A percentile compares a stretch with the other conserved stretches of the same genome.
Conservation (phyloP, 106 monocot species). For the Acanthochlamys bracteata region DNA sequence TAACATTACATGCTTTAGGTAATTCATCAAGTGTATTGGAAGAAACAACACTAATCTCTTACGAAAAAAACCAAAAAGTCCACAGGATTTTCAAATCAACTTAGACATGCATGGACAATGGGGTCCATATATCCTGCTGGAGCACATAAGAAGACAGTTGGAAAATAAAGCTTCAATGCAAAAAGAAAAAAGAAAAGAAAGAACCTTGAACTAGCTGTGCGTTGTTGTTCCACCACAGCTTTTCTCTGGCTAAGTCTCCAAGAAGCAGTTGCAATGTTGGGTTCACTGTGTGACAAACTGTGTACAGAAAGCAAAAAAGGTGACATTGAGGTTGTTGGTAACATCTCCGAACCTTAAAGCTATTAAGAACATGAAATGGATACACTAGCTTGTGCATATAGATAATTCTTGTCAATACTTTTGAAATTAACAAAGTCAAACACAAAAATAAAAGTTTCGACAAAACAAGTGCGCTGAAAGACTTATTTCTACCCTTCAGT, state of each 20-base stretch:
- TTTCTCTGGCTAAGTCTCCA: conserved; percentile 71
- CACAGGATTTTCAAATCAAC: no score
- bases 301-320: conserved; percentile 1
- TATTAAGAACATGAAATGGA: background rate
- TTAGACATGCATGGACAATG: no score
- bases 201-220: conserved; percentile 95
- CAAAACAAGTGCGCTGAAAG: background rate
- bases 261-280: conserved; percentile 77
- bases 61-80: no score
- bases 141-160: no score
- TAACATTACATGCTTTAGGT: no score
- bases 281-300: conserved; percentile 89
- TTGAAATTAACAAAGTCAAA: no score
- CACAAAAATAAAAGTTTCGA: background rate
- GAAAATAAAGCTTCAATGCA: no score
- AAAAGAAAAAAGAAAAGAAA: conserved; percentile 1
- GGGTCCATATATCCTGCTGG: no score
- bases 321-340: background rate
- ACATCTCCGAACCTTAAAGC: background rate
- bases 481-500: conserved; percentile 30
- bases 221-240: conserved; percentile 72
- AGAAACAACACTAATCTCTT: no score
- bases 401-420: no score
- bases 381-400: background rate
- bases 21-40: no score